Evolutionary conservation across 176 grass and related monocot species (phyloP).

Genomic region (Aegilops bicornis): DNA sequence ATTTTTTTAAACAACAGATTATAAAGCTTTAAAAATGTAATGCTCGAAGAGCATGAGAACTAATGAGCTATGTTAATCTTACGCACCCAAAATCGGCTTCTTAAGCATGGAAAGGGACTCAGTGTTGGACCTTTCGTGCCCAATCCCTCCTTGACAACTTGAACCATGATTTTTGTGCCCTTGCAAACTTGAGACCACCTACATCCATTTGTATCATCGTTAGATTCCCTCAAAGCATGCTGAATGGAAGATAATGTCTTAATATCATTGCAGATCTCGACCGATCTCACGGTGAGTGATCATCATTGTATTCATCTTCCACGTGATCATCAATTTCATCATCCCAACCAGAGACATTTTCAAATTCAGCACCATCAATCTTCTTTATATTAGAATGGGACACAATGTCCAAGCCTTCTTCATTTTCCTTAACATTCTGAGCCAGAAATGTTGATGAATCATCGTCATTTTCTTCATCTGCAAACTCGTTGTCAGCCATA

Average conservation of each 20-base stretch:
- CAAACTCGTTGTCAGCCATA: conserved; percentile 49
- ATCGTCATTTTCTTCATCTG: conserved; percentile 45
- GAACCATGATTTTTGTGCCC: conserved; percentile 92
- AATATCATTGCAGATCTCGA: conserved; percentile 48
- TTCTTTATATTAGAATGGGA: conserved; percentile 40
- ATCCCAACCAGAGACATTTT: conserved; percentile 41
- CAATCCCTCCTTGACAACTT: conserved; percentile 94
- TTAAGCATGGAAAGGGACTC: conserved; percentile 84
- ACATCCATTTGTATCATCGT: conserved; percentile 48
- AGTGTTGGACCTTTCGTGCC: conserved; percentile 83
- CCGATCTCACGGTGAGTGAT: conserved; percentile 47
- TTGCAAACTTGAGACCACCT: conserved; percentile 79
- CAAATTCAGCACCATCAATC: conserved; percentile 32
- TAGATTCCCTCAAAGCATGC: conserved; percentile 51
- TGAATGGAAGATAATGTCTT: conserved; percentile 54
- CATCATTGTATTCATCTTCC: conserved; percentile 59
- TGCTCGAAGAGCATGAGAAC: conserved; percentile 7
- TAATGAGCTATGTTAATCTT: conserved; percentile 26
- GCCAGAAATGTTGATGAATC: conserved; percentile 36
- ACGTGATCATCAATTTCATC: conserved; percentile 49
- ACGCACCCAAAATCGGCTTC: conserved; percentile 94
- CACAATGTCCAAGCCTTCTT: conserved; percentile 37
- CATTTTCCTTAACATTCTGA: conserved; percentile 35
- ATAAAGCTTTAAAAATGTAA: background rate
- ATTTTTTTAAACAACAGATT: conserved; percentile 1